Conservation (phyloP, 2,329 filamentous ascomycete genomes). For the Phoma sp. region DNA sequence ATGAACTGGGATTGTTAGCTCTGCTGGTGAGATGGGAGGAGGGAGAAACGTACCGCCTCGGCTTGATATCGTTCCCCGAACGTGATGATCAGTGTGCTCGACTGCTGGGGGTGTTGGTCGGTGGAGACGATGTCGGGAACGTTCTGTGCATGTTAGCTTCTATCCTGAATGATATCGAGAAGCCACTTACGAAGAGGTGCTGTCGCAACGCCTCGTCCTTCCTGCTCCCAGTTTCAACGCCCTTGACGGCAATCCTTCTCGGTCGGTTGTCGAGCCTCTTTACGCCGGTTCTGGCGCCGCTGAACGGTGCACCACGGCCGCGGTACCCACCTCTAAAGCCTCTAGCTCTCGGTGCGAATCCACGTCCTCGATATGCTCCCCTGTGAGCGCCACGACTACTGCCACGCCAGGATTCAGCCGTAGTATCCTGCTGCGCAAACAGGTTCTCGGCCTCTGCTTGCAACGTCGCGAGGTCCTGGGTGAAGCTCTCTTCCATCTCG, state of each 20-base stretch:
- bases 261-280: slow-evolving; percentile 78
- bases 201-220: slow-evolving; percentile 75
- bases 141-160: slow-evolving; percentile 14
- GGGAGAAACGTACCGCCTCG: slow-evolving; percentile 59
- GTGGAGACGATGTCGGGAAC: slow-evolving; percentile 50
- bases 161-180: no score
- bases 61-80: slow-evolving; percentile 65
- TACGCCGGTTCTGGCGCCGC: slow-evolving; percentile 54
- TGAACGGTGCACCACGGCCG: slow-evolving; percentile 51
- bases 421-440: slow-evolving; percentile 64
- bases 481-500: slow-evolving; percentile 20
- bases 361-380: slow-evolving; percentile 19
- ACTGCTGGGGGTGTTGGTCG: slow-evolving; percentile 47
- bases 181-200: slow-evolving; percentile 63
- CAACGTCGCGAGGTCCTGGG: slow-evolving; percentile 31
- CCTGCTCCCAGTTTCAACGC: slow-evolving; percentile 66
- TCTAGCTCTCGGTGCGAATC: slow-evolving; percentile 48
- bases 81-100: slow-evolving; percentile 50
- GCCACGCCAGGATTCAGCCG: slow-evolving; percentile 22
- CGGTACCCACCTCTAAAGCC: slow-evolving; percentile 52
- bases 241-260: slow-evolving; percentile 69
- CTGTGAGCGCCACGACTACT: slow-evolving; percentile 39
- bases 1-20: slow-evolving; percentile 51
- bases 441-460: slow-evolving; percentile 66
- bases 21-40: neutral